Evolutionary conservation across 2,329 filamentous ascomycete genomes (phyloP).

Genomic region (Fusarium multiceps): DNA sequence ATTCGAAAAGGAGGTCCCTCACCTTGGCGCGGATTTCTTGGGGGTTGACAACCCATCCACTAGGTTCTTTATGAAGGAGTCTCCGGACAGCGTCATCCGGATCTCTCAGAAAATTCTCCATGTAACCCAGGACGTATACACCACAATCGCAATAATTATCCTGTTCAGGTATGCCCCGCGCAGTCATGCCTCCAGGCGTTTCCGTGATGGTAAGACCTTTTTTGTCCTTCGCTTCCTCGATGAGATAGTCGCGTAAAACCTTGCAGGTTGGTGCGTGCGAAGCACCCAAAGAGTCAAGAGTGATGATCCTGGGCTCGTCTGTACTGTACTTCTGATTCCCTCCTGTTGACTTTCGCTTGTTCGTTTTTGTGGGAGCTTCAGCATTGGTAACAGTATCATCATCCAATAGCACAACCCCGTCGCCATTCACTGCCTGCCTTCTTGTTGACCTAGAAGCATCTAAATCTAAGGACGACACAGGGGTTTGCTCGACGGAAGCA

Average conservation of each 20-base stretch:
- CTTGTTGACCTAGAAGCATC: conserved; percentile 17
- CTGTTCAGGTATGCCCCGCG: conserved; percentile 81
- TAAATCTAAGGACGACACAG: conserved; percentile 43
- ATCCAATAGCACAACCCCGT: background rate
- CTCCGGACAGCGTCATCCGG: conserved; percentile 77
- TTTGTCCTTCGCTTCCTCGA: conserved; percentile 76
- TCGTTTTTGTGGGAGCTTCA: conserved; percentile 4
- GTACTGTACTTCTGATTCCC: conserved; percentile 51
- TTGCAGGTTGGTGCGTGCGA: conserved; percentile 72
- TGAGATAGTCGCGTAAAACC: conserved; percentile 80
- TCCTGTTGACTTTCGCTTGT: conserved; percentile 32
- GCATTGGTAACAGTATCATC: conserved; percentile 5
- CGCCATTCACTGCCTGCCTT: conserved; percentile 14
- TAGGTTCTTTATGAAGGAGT: conserved; percentile 69
- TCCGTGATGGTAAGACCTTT: conserved; percentile 57
- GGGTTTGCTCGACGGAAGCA: conserved; percentile 32
- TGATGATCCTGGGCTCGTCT: conserved; percentile 77
- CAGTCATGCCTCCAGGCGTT: conserved; percentile 67
- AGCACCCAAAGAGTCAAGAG: conserved; percentile 84
- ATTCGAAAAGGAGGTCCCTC: conserved; percentile 70
- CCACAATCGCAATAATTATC: conserved; percentile 91
- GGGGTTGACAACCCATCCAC: conserved; percentile 65
- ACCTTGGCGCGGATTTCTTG: conserved; percentile 72
- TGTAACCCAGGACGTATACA: conserved; percentile 84
- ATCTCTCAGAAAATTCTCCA: conserved; percentile 81